phyloP scores from a whole-genome alignment of 1,284 basidiomycete species.

The Cryptococcus depauperatus region DNA sequence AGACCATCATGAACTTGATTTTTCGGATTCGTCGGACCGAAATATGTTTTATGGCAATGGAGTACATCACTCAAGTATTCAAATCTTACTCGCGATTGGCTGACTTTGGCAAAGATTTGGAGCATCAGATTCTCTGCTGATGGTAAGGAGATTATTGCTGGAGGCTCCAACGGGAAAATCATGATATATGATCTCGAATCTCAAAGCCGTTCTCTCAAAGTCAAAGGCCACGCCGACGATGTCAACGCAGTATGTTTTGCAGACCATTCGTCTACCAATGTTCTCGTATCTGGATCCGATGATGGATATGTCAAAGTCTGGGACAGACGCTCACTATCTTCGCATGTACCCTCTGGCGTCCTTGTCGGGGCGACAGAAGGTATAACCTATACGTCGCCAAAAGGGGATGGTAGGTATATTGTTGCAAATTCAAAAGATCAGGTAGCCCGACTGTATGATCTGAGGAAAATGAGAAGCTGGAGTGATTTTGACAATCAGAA shows the following conservation, averaged over 20 bases:
- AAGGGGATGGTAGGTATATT: constrained; percentile 84
- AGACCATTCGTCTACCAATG: constrained; percentile 81
- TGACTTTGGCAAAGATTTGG: constrained; percentile 56
- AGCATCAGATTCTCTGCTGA: constrained; percentile 92
- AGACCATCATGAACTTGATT: constrained; percentile 64
- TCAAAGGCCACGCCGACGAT: constrained; percentile 77
- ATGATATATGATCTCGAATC: constrained; percentile 84
- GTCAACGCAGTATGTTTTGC: constrained; percentile 91
- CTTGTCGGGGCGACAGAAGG: constrained; percentile 93
- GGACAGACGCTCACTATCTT: constrained; percentile 82
- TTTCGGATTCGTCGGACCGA: constrained; percentile 49
- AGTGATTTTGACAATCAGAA: constrained; percentile 58
- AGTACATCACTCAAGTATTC: constrained; percentile 16
- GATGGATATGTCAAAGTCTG: constrained; percentile 93
- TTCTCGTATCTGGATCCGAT: constrained; percentile 88
- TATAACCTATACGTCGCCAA: constrained; percentile 79
- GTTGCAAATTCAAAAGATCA: constrained; percentile 99
- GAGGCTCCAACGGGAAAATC: constrained; percentile 44
- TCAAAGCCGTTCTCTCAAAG: constrained; percentile 68
- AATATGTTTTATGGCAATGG: constrained; percentile 52
- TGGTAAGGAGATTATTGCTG: constrained; percentile 74
- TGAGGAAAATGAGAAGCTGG: constrained; percentile 80
- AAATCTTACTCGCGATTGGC: not conserved
- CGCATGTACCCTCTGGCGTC: constrained; percentile 78
- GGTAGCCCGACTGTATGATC: constrained; percentile 82